These are phyloP conservation scores for Sphagnum tenellum DNA, from an alignment of 225 moss, liverwort and hornwort genomes.

Conservation along the genomic window DNA sequence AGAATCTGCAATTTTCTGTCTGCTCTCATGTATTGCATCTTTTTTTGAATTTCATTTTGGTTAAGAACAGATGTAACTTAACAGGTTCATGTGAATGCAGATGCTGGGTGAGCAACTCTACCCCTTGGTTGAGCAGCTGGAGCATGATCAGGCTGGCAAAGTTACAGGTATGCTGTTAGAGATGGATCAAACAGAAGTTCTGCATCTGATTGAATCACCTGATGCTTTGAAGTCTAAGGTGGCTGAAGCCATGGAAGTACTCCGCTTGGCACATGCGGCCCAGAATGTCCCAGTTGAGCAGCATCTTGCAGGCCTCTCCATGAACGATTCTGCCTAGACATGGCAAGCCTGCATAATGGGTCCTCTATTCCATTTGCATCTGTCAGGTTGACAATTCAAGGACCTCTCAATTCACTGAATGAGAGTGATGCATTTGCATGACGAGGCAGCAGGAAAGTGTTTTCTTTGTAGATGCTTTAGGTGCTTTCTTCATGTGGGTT, in stretches of 20 bases:
- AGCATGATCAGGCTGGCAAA: constrained; percentile 90
- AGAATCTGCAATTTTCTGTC: background rate
- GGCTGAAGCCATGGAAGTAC: constrained; percentile 88
- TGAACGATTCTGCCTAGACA: constrained; percentile 39
- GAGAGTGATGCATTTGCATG: too few relatives aligned
- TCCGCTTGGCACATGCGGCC: constrained; percentile 82
- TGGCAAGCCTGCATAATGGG: background rate
- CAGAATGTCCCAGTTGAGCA: constrained; percentile 56
- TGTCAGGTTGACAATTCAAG: too few relatives aligned
- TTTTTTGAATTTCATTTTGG: background rate
- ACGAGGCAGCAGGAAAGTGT: too few relatives aligned
- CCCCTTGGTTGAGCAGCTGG: constrained; percentile 74
- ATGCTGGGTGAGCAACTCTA: constrained; percentile 97
- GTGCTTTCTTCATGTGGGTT: too few relatives aligned
- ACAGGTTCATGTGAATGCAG: constrained; percentile 16
- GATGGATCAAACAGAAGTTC: constrained; percentile 97
- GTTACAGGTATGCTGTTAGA: constrained; percentile 97
- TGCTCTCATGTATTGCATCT: background rate
- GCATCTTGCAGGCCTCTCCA: constrained; percentile 45
- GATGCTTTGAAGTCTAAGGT: constrained; percentile 92
- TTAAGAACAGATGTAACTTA: too few relatives aligned
- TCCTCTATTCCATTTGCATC: too few relatives aligned
- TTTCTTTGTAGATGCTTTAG: too few relatives aligned
- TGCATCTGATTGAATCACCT: constrained; percentile 95
- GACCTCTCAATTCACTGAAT: too few relatives aligned